Conservation (phyloP, 306 rosid species). For the Potentilla sterilis region DNA sequence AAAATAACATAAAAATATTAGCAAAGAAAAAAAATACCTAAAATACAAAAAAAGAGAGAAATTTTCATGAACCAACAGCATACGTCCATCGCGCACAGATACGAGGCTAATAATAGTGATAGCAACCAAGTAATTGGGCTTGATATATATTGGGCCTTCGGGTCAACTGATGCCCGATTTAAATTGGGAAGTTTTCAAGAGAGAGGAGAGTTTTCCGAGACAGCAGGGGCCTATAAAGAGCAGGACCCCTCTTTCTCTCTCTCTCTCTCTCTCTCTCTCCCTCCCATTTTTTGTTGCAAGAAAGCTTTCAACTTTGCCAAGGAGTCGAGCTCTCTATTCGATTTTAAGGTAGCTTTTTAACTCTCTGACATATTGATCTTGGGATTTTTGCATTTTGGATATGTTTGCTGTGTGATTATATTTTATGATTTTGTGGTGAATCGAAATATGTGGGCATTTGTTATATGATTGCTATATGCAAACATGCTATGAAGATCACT, state of each 20-base stretch:
- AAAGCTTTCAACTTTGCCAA: constrained; percentile 18
- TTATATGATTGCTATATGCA: neutral
- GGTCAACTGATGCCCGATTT: too few relatives aligned
- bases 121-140: too few relatives aligned
- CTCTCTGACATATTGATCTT: constrained; percentile 11
- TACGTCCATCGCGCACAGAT: too few relatives aligned
- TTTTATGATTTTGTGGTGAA: neutral
- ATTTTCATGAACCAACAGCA: too few relatives aligned
- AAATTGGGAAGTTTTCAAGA: too few relatives aligned
- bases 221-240: neutral
- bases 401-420: constrained; percentile 9
- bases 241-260: neutral
- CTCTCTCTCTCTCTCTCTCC: neutral
- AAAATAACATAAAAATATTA: too few relatives aligned
- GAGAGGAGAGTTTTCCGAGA: neutral
- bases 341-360: constrained; percentile 31
- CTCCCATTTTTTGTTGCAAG: too few relatives aligned
- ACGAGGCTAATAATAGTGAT: too few relatives aligned
- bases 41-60: too few relatives aligned
- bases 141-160: too few relatives aligned
- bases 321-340: constrained; percentile 2
- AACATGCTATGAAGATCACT: constrained; percentile 1
- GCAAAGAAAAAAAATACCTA: too few relatives aligned
- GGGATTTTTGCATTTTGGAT: neutral
- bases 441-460: constrained; percentile 7